A percentile compares a stretch with the other conserved stretches of the same genome.
Evolutionary conservation across 768 basidiomycete genomes (phyloP).

Genomic region (Pisolithus microcarpus): DNA sequence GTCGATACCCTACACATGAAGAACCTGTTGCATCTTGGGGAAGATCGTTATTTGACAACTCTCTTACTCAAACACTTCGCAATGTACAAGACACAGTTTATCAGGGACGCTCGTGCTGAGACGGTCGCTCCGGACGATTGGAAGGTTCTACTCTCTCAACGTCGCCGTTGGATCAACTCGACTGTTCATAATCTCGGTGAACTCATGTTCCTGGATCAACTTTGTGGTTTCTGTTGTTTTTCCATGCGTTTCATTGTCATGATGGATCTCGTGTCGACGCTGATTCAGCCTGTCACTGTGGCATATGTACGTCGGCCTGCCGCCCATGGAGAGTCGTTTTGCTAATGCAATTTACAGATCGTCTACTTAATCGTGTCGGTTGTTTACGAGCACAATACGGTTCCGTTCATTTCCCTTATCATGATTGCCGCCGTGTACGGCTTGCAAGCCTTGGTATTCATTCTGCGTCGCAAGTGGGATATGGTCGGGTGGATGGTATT

Average conservation of each 20-base stretch:
- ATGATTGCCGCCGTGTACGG: conserved; percentile 95
- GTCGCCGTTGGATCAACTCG: conserved; percentile 99
- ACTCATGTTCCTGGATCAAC: conserved; percentile 81
- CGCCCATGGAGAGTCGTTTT: not conserved
- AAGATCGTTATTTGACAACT: conserved; percentile 98
- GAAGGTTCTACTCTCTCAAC: conserved; percentile 89
- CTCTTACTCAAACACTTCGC: conserved; percentile 95
- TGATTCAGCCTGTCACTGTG: conserved; percentile 80
- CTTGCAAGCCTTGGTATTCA: conserved; percentile 85
- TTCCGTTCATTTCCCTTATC: conserved; percentile 79
- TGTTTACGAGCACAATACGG: conserved; percentile 51
- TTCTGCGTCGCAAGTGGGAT: conserved; percentile 93
- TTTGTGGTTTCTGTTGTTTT: conserved; percentile 98
- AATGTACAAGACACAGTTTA: conserved; percentile 88
- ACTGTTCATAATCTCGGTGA: conserved; percentile 97
- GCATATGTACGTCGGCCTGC: conserved; percentile 62
- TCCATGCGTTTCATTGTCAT: conserved; percentile 98
- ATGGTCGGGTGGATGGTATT: conserved; percentile 98
- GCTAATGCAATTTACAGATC: conserved; percentile 42
- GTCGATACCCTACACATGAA: conserved; percentile 99
- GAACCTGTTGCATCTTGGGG: conserved; percentile 94
- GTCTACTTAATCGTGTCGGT: conserved; percentile 83
- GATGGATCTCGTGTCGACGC: conserved; percentile 86
- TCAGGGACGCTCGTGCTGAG: conserved; percentile 87
- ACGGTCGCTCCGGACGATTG: conserved; percentile 96